These are phyloP conservation scores for Wickerhamiella azyma DNA, from an alignment of 805 yeast genomes.

Conservation along the genomic window DNA sequence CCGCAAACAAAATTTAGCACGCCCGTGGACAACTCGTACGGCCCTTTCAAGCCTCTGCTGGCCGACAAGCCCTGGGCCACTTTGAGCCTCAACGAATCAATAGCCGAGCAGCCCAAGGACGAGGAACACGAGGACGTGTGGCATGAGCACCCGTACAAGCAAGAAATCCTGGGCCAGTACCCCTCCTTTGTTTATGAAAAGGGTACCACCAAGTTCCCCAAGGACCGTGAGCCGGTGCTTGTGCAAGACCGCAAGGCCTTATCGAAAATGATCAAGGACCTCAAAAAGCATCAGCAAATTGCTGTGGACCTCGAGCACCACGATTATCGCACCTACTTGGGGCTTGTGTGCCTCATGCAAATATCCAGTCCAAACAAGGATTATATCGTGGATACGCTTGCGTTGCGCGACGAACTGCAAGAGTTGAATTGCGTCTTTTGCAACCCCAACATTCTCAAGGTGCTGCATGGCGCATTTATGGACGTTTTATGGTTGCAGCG, in stretches of 20 bases:
- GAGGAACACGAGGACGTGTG: constrained; percentile 35
- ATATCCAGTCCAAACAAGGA: constrained; percentile 70
- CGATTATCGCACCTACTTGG: constrained; percentile 78
- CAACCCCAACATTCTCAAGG: constrained; percentile 68
- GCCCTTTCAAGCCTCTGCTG: constrained; percentile 69
- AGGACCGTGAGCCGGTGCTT: constrained; percentile 33
- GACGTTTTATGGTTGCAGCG: constrained; percentile 95
- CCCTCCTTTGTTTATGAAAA: constrained; percentile 41
- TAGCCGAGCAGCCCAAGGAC: constrained; percentile 26
- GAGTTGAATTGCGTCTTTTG: constrained; percentile 63
- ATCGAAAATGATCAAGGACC: constrained; percentile 38
- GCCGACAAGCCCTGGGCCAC: constrained; percentile 59
- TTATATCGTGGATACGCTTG: constrained; percentile 75
- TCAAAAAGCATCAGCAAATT: constrained; percentile 42
- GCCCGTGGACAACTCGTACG: constrained; percentile 54
- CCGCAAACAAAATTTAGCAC: constrained; percentile 33
- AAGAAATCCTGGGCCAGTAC: constrained; percentile 63
- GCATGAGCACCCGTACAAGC: constrained; percentile 66
- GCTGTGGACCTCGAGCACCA: constrained; percentile 97
- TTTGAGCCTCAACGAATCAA: constrained; percentile 39
- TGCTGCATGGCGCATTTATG: constrained; percentile 93
- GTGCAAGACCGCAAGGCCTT: constrained; percentile 48
- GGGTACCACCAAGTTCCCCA: constrained; percentile 37
- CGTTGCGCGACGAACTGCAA: constrained; percentile 57
- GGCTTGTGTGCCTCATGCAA: constrained; percentile 87